Evolutionary conservation across 75 land plant species (phyloP).

Genomic region (Sequoiadendron giganteum): DNA sequence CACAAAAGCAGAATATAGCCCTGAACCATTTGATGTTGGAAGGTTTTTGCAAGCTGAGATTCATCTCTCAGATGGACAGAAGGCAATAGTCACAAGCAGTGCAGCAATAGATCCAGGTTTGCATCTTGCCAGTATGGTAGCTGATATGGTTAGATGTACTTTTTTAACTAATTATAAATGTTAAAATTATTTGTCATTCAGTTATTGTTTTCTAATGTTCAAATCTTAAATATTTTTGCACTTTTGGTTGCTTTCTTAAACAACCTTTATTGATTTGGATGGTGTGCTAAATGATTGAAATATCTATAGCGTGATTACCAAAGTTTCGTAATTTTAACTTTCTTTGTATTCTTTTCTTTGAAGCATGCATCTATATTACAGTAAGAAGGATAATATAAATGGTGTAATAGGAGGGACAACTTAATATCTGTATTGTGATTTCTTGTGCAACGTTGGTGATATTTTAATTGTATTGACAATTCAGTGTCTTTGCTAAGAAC

Average conservation of each 20-base stretch:
- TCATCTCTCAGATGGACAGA: slow-evolving; percentile 32
- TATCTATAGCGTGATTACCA: neutral
- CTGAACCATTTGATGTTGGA: slow-evolving; percentile 97
- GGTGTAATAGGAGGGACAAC: neutral
- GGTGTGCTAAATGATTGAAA: neutral
- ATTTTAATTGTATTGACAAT: too few relatives aligned
- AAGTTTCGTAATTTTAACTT: neutral
- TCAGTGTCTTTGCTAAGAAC: too few relatives aligned
- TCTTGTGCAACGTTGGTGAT: too few relatives aligned
- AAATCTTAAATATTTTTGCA: neutral
- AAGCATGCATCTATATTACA: neutral
- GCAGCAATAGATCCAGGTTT: slow-evolving; percentile 85
- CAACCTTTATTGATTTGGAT: neutral
- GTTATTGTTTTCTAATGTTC: neutral
- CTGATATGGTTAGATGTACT: neutral
- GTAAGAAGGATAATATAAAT: neutral
- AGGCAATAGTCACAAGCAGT: slow-evolving; percentile 44
- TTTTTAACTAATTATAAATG: neutral
- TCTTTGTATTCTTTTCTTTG: neutral
- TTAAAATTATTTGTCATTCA: neutral
- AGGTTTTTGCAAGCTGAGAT: slow-evolving; percentile 69
- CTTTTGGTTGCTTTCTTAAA: neutral
- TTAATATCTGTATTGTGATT: too few relatives aligned
- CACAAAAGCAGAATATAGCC: slow-evolving; percentile 83
- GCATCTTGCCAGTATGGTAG: neutral